Evolutionary conservation across 345 rosid species (phyloP).

Genomic region (Theobroma cacao): DNA sequence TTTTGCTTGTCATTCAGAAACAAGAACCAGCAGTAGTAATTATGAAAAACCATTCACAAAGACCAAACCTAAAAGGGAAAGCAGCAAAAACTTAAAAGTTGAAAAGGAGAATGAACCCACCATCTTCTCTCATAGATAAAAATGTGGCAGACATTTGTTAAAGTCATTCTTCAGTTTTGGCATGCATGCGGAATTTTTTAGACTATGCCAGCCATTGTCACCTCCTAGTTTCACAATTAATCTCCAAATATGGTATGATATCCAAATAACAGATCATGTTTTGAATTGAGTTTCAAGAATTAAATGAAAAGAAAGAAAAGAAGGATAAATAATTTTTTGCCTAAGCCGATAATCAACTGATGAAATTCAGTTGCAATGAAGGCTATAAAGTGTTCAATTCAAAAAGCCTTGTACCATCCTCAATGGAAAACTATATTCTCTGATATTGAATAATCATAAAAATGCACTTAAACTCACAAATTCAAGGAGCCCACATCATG

Average conservation of each 20-base stretch:
- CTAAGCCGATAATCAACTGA: neutral
- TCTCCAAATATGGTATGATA: neutral
- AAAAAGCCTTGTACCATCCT: neutral
- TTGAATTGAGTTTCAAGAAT: neutral
- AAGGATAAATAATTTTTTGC: no score
- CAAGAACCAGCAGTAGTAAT: slow-evolving; percentile 11
- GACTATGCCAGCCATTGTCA: slow-evolving; percentile 1
- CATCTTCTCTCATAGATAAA: neutral
- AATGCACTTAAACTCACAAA: neutral
- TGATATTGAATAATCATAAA: neutral
- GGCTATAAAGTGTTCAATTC: neutral
- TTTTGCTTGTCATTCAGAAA: slow-evolving; percentile 13
- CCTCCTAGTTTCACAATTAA: neutral
- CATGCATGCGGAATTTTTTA: neutral
- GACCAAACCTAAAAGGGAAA: neutral
- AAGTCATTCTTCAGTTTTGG: neutral
- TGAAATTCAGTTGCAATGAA: neutral
- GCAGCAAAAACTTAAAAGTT: neutral
- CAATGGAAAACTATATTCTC: neutral
- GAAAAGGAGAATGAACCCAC: neutral
- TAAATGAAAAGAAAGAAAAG: neutral
- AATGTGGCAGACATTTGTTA: neutral
- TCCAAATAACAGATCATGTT: neutral
- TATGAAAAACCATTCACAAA: neutral
- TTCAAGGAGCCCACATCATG: neutral